Evolutionary conservation across 2,329 filamentous ascomycete species (phyloP).

Genomic region (Exserohilum rostratum): DNA sequence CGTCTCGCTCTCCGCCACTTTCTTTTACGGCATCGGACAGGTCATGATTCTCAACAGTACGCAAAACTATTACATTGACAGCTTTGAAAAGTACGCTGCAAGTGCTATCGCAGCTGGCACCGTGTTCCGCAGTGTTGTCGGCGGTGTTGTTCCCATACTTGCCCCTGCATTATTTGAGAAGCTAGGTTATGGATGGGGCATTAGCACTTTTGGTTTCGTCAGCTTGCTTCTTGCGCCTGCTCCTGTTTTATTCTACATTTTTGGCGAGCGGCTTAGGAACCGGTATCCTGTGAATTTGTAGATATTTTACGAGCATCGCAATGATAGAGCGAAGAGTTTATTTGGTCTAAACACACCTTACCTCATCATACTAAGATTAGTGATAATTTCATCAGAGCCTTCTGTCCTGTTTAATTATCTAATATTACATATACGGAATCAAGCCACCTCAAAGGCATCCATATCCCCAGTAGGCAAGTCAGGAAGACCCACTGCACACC

Average conservation of each 20-base stretch:
- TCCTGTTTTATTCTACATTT: conserved; percentile 57
- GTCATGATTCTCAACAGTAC: conserved; percentile 60
- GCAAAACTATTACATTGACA: conserved; percentile 63
- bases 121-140: conserved; percentile 55
- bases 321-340: background rate
- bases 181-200: conserved; percentile 58
- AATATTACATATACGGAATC: too few species aligned
- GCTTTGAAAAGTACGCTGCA: conserved; percentile 58
- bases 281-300: conserved; percentile 43
- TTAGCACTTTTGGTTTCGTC: conserved; percentile 56
- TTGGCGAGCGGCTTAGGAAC: conserved; percentile 55
- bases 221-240: conserved; percentile 55
- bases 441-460: conserved; percentile 34
- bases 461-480: conserved; percentile 39
- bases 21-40: conserved; percentile 60
- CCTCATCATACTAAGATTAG: too few species aligned
- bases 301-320: background rate
- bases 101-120: conserved; percentile 58
- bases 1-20: conserved; percentile 50
- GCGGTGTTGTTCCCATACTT: conserved; percentile 56
- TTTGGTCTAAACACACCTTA: too few species aligned
- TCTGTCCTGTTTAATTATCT: too few species aligned
- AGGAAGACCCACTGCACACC: conserved; percentile 30
- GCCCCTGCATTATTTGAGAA: conserved; percentile 53
- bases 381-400: too few species aligned